Evolutionary conservation across 2,329 filamentous ascomycete genomes (phyloP).

Genomic region (Dothideomycetes sp.): DNA sequence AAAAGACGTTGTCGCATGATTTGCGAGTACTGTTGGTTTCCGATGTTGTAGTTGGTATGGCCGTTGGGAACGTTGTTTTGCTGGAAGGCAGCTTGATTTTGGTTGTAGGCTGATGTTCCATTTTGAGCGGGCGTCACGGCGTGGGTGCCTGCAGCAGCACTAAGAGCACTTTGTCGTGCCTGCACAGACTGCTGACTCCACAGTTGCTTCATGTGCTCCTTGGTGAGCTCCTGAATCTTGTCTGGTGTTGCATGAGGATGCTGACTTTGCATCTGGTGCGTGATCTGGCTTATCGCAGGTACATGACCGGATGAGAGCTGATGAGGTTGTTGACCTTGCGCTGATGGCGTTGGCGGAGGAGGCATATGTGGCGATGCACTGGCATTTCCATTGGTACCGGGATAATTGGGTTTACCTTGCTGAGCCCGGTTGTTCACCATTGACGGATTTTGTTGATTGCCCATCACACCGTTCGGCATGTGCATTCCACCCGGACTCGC

Average conservation of each 20-base stretch:
- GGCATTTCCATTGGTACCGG: conserved; percentile 20
- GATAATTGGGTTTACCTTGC: conserved; percentile 14
- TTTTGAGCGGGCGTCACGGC: conserved; percentile 8
- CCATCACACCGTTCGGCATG: conserved; percentile 7
- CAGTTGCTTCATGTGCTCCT: conserved; percentile 36
- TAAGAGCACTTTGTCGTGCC: conserved; percentile 30
- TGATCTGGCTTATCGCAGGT: conserved; percentile 45
- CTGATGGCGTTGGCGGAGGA: conserved; percentile 27
- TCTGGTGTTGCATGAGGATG: conserved; percentile 45
- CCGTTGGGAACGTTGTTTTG: conserved; percentile 13
- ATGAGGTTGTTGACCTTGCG: conserved; percentile 29
- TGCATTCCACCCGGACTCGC: conserved; percentile 13
- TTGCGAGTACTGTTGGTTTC: conserved; percentile 22
- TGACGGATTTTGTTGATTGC: conserved; percentile 13
- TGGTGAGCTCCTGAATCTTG: conserved; percentile 45
- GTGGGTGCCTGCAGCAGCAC: conserved; percentile 28
- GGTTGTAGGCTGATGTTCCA: conserved; percentile 12
- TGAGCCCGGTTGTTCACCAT: conserved; percentile 11
- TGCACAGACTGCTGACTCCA: conserved; percentile 20
- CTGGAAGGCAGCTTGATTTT: conserved; percentile 15
- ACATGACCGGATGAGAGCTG: conserved; percentile 45
- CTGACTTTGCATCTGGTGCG: conserved; percentile 42
- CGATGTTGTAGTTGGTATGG: conserved; percentile 9
- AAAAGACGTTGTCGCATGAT: conserved; percentile 24
- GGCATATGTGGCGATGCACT: conserved; percentile 29